Conservation (phyloP, 306 rosid species). For the Vigna trinervia region DNA sequence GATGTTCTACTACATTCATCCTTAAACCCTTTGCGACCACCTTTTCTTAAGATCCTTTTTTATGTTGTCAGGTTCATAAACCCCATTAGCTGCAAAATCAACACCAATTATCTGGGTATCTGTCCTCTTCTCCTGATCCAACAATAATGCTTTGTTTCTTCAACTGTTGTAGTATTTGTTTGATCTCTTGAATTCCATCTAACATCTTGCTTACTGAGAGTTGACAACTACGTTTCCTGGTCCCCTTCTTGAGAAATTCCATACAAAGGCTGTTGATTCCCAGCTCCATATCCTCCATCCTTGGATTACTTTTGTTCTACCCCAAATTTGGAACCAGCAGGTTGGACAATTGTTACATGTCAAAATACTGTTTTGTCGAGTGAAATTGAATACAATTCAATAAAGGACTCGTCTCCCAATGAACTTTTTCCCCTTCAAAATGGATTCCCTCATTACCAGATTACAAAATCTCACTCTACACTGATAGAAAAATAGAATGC, state of each 20-base stretch:
- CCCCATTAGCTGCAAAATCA: background rate
- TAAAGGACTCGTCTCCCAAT: background rate
- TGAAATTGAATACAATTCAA: background rate
- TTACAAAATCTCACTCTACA: background rate
- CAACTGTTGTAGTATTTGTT: no score
- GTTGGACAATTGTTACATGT: background rate
- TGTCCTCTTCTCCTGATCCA: background rate
- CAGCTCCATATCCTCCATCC: background rate
- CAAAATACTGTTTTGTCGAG: background rate
- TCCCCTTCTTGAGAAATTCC: background rate
- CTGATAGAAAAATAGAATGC: background rate
- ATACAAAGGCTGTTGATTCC: background rate
- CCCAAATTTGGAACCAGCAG: no score
- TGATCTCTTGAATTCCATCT: background rate
- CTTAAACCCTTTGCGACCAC: background rate
- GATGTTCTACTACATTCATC: background rate
- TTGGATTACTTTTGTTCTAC: background rate
- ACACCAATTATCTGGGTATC: background rate
- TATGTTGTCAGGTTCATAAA: background rate
- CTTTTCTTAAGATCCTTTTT: background rate
- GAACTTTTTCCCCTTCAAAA: background rate
- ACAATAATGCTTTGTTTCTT: background rate
- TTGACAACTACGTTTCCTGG: background rate
- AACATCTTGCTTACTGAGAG: background rate
- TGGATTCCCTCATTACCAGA: background rate